Percentiles rank a stretch among this genome's conserved stretches.
Conservation (phyloP, 2,329 filamentous ascomycete species). For the Leptographium galeiforme region DNA sequence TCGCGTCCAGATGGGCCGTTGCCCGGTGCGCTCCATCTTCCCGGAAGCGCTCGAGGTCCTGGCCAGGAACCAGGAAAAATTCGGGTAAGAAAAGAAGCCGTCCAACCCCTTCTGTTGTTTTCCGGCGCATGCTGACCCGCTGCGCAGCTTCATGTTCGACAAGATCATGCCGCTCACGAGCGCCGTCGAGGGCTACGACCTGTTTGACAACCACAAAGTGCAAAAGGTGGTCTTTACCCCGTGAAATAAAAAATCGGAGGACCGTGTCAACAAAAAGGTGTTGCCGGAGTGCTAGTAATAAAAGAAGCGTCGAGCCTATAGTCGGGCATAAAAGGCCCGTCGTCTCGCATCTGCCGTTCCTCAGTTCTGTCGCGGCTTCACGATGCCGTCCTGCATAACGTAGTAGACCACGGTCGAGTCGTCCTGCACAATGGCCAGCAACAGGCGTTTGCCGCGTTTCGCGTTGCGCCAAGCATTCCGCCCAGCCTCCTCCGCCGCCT, state of each 20-base stretch:
- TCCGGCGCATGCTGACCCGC: not conserved
- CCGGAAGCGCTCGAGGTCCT: slow-evolving; percentile 50
- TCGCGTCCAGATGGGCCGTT: slow-evolving; percentile 61
- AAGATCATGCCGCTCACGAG: slow-evolving; percentile 57
- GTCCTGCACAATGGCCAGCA: slow-evolving; percentile 63
- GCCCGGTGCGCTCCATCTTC: slow-evolving; percentile 60
- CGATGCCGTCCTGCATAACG: slow-evolving; percentile 72
- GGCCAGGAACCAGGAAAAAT: slow-evolving; percentile 50
- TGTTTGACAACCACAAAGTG: slow-evolving; percentile 60
- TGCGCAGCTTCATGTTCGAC: slow-evolving; percentile 58
- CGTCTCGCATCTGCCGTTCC: not conserved
- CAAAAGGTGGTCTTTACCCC: slow-evolving; percentile 61
- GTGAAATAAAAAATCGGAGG: slow-evolving; percentile 12
- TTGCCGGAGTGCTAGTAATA: not conserved
- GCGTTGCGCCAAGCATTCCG: slow-evolving; percentile 29
- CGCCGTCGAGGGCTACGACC: slow-evolving; percentile 53
- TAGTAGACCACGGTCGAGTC: slow-evolving; percentile 81
- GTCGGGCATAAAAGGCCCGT: no score
- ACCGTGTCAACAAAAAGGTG: not conserved
- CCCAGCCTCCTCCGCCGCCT: slow-evolving; percentile 13
- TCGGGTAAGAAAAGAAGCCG: slow-evolving; percentile 37
- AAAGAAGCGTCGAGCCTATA: not conserved
- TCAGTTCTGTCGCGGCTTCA: slow-evolving; percentile 72
- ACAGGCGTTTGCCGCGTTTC: slow-evolving; percentile 48
- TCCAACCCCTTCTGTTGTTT: slow-evolving; percentile 4